Evolutionary conservation across 1,139 yeast species (phyloP), one percentile per base, ranked within the genome.

Genomic region (Spencermartinsiella ligniputridi): DNA sequence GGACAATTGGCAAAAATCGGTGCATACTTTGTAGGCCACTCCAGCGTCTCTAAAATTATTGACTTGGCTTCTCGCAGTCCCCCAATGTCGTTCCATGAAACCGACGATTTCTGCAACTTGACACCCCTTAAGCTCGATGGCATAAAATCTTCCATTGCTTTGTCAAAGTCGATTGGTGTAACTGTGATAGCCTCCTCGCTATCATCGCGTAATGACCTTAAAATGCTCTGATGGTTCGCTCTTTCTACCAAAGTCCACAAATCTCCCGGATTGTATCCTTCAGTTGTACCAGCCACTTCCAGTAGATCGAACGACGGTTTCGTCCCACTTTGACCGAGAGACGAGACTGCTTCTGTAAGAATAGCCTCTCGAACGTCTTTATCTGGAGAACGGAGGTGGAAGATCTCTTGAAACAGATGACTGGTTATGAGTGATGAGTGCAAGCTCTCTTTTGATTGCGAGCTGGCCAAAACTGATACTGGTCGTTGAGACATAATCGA

Each of bases 1-100:
- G 97, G 96, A 58, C 96, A 87, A 53, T 79, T 81, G 16, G 85
- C 83, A 64, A 92, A 92, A 22, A 92, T 87, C 2, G 97, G 97
- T 0, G 96, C 95, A 60, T 90, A 92, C 57, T 83, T 85, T 0
- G 96, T 88, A 1, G 98, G 98, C 97, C 97, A 90, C 61, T 92
- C 97, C 33, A 92, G 67, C 0, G 97, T 92, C 61, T 92, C 97
- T 40, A 89, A 65, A 19, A 92, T 66, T 0, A 87, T 71, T 9
- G 75, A 72, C 58, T 90, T 92, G 1, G 95, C 95, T 16, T 81
- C 85, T 22, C 67, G 68, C 40, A 92, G 69, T 0, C 97, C 98
- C 6, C 97, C 98, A 55, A 92, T 88, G 54, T 89, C 96, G 1
- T 72, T 57, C 98, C 98, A 92, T 36, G 76, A 75, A 1, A 82